Conservation (phyloP, 208 protist genomes). For the Porcisia deanei region DNA sequence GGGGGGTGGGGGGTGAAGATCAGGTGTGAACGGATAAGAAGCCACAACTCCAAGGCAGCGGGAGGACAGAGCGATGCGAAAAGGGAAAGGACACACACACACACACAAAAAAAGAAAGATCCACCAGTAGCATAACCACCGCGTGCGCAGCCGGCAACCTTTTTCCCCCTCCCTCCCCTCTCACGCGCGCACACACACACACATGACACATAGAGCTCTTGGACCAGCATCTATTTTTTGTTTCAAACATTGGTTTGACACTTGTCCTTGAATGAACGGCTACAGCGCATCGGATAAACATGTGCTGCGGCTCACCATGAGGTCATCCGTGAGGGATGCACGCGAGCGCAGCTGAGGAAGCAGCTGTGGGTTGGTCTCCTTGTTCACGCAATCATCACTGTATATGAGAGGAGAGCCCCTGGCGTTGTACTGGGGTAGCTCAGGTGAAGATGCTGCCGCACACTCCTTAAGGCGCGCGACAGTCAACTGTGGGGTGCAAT, state of each 20-base stretch:
- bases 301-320: constrained; percentile 31
- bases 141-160: not conserved
- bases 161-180: not conserved
- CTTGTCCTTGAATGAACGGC: constrained; percentile 9
- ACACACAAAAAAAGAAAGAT: not conserved
- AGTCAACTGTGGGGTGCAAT: constrained; percentile 8
- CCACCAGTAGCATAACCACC: not conserved
- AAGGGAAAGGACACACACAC: not conserved
- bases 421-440: constrained; percentile 11
- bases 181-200: not conserved
- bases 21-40: too few relatives aligned
- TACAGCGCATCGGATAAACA: constrained; percentile 17
- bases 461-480: constrained; percentile 24
- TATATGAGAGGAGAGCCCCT: not conserved
- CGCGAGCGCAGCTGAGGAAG: constrained; percentile 17
- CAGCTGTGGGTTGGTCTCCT: constrained; percentile 12
- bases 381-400: constrained; percentile 6
- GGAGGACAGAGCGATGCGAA: too few relatives aligned
- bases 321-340: constrained; percentile 22
- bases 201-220: not conserved
- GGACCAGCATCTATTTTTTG: not conserved
- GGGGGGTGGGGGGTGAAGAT: too few relatives aligned
- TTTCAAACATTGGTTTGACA: constrained; percentile 2
- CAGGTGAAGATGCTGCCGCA: constrained; percentile 11
- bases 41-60: not conserved